Evolutionary conservation across 106 monocot genomes (phyloP), one percentile per base, ranked within the genome.

Genomic region (Dendrobium officinale): DNA sequence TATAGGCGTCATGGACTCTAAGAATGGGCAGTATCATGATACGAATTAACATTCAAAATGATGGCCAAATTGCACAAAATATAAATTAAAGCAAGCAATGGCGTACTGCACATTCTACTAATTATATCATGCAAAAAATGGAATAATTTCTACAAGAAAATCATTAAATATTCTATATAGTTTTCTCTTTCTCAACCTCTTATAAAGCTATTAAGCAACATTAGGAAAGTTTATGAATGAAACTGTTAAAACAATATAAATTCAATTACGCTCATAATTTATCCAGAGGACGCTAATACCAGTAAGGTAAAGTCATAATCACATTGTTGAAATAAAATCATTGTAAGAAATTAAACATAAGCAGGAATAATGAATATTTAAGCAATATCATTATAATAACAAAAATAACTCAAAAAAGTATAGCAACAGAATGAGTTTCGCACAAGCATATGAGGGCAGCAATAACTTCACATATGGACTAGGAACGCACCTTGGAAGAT

Each of bases 401-500:
- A 3, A 37, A 33, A 37, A 40, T 4, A 70, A 70, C 37, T 70
- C 70, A 66, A 66, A 66, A 66, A 29, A 68, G 26, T 6, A 68
- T 9, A 70, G 70, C 0, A 37, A 70, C 3, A 37, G 70, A 37
- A 17, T 13, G 16, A 70, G 33, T 16, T 70, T 37, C 29, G 37
- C 64, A 26, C 1, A 26, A 22, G 6, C 10, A 70, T 33, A 33
- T 37, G 2, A 70, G 2, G 70, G 15, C 16, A 70, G 37, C 10
- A 37, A 37, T 70, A 70, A 16, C 70, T 70, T 70, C 70, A 70
- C 33, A 0, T 15, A 70, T 70, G 4, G 37, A 29, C 37, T 13
- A 77, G 29, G 22, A 77, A 2, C 27, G 51, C 48, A 90, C 90
- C 88, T 93, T 85, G 42, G 86, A 82, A 17, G 88, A 88, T 18